Evolutionary conservation across 352 stramenopile species (phyloP).

Genomic region (Phytopythium vexans): DNA sequence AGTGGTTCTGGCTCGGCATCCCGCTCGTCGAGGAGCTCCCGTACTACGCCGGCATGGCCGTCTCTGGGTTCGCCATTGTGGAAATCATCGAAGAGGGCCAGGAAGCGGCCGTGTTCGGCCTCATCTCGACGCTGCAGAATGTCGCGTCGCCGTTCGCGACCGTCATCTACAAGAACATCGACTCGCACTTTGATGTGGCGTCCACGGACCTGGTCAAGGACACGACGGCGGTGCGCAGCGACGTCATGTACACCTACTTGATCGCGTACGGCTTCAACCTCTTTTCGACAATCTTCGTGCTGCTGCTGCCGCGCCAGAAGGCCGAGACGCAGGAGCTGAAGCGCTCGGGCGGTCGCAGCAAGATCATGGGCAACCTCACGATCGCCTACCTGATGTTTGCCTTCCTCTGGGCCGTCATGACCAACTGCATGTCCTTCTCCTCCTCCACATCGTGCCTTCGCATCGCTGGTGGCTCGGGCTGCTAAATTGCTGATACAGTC

Average conservation of each 20-base stretch:
- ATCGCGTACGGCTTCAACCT: constrained; percentile 40
- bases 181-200: constrained; percentile 36
- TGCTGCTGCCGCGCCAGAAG: constrained; percentile 40
- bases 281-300: constrained; percentile 27
- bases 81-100: constrained; percentile 44
- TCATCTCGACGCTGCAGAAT: constrained; percentile 40
- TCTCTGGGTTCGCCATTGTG: constrained; percentile 41
- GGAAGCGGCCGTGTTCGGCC: constrained; percentile 42
- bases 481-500: constrained; percentile 9
- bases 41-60: constrained; percentile 31
- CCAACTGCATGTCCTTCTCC: constrained; percentile 48
- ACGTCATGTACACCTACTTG: constrained; percentile 37
- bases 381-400: constrained; percentile 34
- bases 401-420: constrained; percentile 46
- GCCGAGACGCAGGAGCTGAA: constrained; percentile 39
- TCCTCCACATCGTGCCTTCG: constrained; percentile 29
- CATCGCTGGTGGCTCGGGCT: constrained; percentile 36
- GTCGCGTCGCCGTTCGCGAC: constrained; percentile 36
- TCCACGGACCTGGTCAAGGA: constrained; percentile 22
- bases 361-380: constrained; percentile 30
- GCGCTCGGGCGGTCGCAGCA: constrained; percentile 26
- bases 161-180: constrained; percentile 48
- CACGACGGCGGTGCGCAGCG: constrained; percentile 23
- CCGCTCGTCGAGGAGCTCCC: constrained; percentile 38
- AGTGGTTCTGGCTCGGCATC: constrained; percentile 58